These are phyloP conservation scores for Chlamydomonas eustigma DNA, from an alignment of 139 green algal species.

Conservation along the genomic window DNA sequence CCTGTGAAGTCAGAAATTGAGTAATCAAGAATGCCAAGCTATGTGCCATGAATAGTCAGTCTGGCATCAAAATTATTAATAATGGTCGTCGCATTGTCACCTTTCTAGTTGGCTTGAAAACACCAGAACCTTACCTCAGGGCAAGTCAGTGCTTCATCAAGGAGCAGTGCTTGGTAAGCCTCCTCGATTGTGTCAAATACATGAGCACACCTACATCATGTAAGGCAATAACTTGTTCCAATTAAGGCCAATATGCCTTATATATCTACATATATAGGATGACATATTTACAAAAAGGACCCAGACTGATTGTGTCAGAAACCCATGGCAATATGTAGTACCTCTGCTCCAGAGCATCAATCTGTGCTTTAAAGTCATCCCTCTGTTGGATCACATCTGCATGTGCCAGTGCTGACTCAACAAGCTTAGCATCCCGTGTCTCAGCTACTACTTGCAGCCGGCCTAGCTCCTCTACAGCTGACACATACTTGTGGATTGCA, in stretches of 20 bases:
- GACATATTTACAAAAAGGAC: neutral
- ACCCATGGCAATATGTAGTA: neutral
- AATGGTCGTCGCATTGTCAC: no score
- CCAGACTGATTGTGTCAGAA: neutral
- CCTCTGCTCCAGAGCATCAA: slow-evolving; percentile 12
- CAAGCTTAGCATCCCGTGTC: slow-evolving; percentile 14
- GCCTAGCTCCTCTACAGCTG: slow-evolving; percentile 36
- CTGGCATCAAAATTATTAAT: no score
- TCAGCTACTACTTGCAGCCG: slow-evolving; percentile 17
- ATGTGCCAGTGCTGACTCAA: slow-evolving; percentile 26
- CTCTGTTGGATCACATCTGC: slow-evolving; percentile 32
- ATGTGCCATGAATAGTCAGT: no score
- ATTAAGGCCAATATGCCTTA: neutral
- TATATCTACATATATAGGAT: no score
- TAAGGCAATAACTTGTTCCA: neutral
- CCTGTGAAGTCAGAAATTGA: no score
- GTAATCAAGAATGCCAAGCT: no score
- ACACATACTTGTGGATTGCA: slow-evolving; percentile 41
- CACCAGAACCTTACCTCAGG: no score
- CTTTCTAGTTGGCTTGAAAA: no score
- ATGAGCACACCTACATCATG: slow-evolving; percentile 8
- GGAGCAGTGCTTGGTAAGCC: slow-evolving; percentile 22
- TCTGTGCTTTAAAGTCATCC: slow-evolving; percentile 9
- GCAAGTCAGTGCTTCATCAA: slow-evolving; percentile 21
- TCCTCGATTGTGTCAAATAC: slow-evolving; percentile 9